Evolutionary conservation across 148 eudicot species (phyloP).

Genomic region (Rhododendron henanense): DNA sequence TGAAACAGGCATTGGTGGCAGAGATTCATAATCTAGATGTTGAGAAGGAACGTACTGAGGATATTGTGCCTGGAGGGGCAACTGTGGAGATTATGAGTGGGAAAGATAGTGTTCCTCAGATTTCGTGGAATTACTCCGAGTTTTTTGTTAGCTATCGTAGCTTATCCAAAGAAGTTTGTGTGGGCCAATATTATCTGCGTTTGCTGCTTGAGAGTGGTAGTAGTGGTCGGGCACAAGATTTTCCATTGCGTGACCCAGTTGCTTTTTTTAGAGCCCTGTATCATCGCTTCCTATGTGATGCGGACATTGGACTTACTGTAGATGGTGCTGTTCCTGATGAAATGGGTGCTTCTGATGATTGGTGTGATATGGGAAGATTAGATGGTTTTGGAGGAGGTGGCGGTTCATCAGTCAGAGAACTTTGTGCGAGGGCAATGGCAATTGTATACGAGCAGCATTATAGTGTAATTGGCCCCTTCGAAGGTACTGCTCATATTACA

Average conservation of each 20-base stretch:
- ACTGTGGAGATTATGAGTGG: constrained; percentile 40
- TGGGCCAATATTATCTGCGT: constrained; percentile 94
- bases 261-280: constrained; percentile 96
- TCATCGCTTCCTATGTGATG: constrained; percentile 95
- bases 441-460: constrained; percentile 94
- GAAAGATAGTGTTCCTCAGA: constrained; percentile 68
- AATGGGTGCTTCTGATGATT: constrained; percentile 95
- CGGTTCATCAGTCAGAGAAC: constrained; percentile 87
- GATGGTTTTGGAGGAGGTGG: constrained; percentile 99
- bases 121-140: constrained; percentile 96
- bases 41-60: constrained; percentile 91
- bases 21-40: constrained; percentile 94
- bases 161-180: constrained; percentile 97
- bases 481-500: constrained; percentile 92
- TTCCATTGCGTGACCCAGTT: constrained; percentile 92
- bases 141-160: constrained; percentile 85
- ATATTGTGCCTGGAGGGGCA: constrained; percentile 75
- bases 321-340: constrained; percentile 98
- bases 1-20: constrained; percentile 81
- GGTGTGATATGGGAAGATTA: constrained; percentile 99
- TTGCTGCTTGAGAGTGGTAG: constrained; percentile 91
- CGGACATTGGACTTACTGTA: constrained; percentile 86
- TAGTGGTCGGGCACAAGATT: constrained; percentile 79
- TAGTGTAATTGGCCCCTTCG: constrained; percentile 76
- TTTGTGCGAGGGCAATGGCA: constrained; percentile 98